Base-by-base conservation (phyloP, 2,329 filamentous ascomycete genomes). In the Harringtonia aguacate region DNA sequence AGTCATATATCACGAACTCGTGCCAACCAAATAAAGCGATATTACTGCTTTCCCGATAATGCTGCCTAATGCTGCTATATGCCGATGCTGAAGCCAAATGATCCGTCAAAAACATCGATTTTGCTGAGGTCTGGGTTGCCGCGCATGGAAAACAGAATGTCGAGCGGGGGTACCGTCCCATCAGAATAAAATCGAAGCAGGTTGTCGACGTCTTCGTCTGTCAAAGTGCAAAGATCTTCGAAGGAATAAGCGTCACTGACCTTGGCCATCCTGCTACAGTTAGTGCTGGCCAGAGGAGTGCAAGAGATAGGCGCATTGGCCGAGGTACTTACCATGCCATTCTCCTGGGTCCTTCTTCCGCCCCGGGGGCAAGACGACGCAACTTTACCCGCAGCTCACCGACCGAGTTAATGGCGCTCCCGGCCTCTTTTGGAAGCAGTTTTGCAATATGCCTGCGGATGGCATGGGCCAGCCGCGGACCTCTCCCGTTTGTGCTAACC, bases 401-500 rank as follows among this genome's bases (percentile, higher is more conserved):
- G 27, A 97, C 84, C 50, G 84, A 82, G 61, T 84, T 75, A 48
- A 98, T 89, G 8, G 92, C 92, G 39, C 81, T 79, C 9, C 92
- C 92, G 27, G 86, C 83, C 52, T 92, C 87, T 17, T 68, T 66
- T 2, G 92, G 92, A 45, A 98, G 66, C 39, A 70, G 72, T 18
- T 69, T 73, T 17, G 87, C 89, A 51, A 98, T 95, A 58, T 84
- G 79, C 58, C 83, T 76, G 43, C 90, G 72, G 41, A 98, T 84
- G 39, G 89, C 81, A 53, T 86, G 90, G 10, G 92, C 92, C 50
- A 98, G 67, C 58, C 90, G 81, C 0, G 92, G 92, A 0, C 92
- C 92, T 60, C 95, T 95, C 42, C 92, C 92, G 61, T 97, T 98
- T 30, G 92, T 98, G 67, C 86, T 94, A 54, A 98, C 90, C 92